Percentiles rank a stretch among this genome's conserved stretches.
phyloP scores from a whole-genome alignment of 192 early-diverging fungal genomes.

The Umbelopsis vinacea region DNA sequence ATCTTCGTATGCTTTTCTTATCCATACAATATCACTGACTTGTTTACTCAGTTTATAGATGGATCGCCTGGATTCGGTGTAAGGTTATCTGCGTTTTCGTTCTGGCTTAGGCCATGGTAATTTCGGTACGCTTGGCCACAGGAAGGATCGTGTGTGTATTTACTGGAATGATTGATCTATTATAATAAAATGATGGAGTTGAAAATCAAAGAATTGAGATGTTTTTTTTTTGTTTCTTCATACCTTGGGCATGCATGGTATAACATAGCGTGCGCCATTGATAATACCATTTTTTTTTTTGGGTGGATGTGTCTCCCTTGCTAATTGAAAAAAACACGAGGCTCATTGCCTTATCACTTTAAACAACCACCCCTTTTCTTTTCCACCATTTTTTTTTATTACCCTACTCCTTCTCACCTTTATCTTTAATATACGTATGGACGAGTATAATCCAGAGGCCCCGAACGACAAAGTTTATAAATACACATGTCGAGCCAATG shows the following conservation, averaged over 20 bases:
- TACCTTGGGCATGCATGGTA: too few species aligned
- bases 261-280: too few species aligned
- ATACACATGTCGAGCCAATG: conserved; percentile 49
- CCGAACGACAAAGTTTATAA: conserved; percentile 36
- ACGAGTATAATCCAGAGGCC: conserved; percentile 24
- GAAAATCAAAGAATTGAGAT: too few species aligned
- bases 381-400: neutral
- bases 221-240: too few species aligned
- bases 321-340: neutral
- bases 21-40: neutral
- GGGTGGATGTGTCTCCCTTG: neutral
- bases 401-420: neutral
- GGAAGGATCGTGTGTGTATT: too few species aligned
- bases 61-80: neutral
- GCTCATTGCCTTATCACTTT: conserved; percentile 3
- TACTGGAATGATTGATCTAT: too few species aligned
- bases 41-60: conserved; percentile 15
- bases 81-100: neutral
- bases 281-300: too few species aligned
- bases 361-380: neutral
- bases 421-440: neutral
- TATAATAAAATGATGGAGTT: too few species aligned
- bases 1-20: conserved; percentile 1
- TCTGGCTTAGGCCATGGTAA: too few species aligned
- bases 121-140: too few species aligned